A percentile compares a stretch with the other conserved stretches of the same genome.
These are phyloP conservation scores for Colletotrichum navitas DNA, from an alignment of 2,329 filamentous ascomycete species.

Conservation along the genomic window DNA sequence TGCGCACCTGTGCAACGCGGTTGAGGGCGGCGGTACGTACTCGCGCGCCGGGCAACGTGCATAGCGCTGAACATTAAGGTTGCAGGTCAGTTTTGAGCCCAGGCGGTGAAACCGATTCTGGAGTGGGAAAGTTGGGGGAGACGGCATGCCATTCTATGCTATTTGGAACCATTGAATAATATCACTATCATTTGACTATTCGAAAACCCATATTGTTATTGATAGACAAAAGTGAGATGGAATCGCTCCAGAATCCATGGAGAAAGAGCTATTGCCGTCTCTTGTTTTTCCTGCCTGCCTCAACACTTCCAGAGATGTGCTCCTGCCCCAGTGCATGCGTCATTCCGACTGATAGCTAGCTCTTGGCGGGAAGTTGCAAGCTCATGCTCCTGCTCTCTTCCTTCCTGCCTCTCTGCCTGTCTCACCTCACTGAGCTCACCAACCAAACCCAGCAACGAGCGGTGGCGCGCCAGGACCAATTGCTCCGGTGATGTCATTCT, in stretches of 20 bases:
- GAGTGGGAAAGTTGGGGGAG: constrained; percentile 26
- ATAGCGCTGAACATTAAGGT: constrained; percentile 41
- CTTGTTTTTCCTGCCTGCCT: constrained; percentile 2
- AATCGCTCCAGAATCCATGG: not conserved
- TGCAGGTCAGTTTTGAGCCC: constrained; percentile 40
- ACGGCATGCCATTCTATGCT: constrained; percentile 28
- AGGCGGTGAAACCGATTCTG: constrained; percentile 31
- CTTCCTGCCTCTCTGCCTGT: constrained; percentile 17
- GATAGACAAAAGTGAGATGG: not conserved
- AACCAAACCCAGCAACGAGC: constrained; percentile 8
- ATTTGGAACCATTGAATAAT: not conserved
- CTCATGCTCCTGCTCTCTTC: not conserved
- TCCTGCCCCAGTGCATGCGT: not conserved
- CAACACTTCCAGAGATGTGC: constrained; percentile 6
- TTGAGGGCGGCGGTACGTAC: constrained; percentile 20
- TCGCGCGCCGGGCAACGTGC: constrained; percentile 11
- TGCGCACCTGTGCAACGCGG: not conserved
- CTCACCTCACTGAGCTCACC: constrained; percentile 20
- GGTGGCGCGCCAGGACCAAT: constrained; percentile 37
- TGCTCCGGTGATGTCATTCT: constrained; percentile 45
- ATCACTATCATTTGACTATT: not conserved
- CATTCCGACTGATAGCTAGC: constrained; percentile 2
- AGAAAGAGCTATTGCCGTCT: too few relatives aligned
- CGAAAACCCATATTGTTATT: not conserved
- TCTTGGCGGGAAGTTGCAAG: constrained; percentile 16